Base-by-base conservation (phyloP, 164 flowering plant genomes). In the Sextonia rubra region DNA sequence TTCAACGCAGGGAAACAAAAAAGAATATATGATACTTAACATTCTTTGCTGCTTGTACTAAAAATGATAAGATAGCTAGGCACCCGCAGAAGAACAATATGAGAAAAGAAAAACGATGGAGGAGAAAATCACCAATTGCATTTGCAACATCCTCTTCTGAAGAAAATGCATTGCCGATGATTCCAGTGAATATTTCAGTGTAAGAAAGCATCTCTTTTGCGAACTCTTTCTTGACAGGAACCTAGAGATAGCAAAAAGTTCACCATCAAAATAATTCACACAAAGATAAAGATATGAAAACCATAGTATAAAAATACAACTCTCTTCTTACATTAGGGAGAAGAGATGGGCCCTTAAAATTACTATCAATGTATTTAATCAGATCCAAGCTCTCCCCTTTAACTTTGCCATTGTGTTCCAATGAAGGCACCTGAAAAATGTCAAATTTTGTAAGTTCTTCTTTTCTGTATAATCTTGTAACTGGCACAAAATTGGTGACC, bases 331-430 rank as follows among this genome's bases (percentile, higher is more conserved):
- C 98, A 74, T 85, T 81, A 56, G 98, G 94, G 29, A 83, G 70
- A 71, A 91, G 90, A 30, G 85, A 47, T 60, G 97, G 97, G 61
- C 97, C 98, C 80, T 88, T 90, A 73, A 94, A 94, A 77, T 94
- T 76, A 68, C 65, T 74, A 67, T 93, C 91, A 48, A 93, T 65
- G 73, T 88, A 93, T 71, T 86, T 91, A n/a, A 94, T 73, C 85
- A 94, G 80, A 75, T 91, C 97, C 69, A 94, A 86, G 74, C 96
- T 90, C 81, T 94, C 97, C 72, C 91, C 97, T 74, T 26, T 88
- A 17, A 94, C 85, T 83, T 89, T 80, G 74, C 85, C 84, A 65
- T 91, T 85, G 82, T 91, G 94, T 78, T 94, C 98, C 82, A 94
- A 69, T 14, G 97, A 55, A 75, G 98, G 98, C 66, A 92, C 98